Evolutionary conservation across 1,139 yeast genomes (phyloP).

Genomic region (Blastobotrys aristatus): DNA sequence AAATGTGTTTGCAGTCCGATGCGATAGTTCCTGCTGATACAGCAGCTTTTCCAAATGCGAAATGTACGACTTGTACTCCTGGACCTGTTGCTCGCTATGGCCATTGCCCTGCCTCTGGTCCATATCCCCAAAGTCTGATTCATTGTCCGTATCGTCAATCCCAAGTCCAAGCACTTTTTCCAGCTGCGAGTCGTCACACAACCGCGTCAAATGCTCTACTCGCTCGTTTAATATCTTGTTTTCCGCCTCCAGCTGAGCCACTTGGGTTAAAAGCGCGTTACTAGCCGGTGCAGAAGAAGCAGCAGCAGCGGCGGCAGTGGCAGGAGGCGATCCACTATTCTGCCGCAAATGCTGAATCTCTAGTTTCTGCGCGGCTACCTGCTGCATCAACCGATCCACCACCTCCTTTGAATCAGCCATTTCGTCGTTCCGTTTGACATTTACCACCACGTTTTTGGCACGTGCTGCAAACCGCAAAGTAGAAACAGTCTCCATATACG

Average conservation of each 20-base stretch:
- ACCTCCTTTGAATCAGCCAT: constrained; percentile 19
- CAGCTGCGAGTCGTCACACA: constrained; percentile 54
- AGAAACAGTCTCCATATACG: constrained; percentile 69
- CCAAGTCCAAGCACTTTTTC: constrained; percentile 38
- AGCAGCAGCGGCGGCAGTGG: neutral
- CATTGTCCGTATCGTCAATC: constrained; percentile 17
- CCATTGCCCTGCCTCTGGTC: constrained; percentile 7
- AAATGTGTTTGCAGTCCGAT: constrained; percentile 9
- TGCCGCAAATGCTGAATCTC: constrained; percentile 32
- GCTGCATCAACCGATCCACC: constrained; percentile 30
- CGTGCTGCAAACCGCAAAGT: constrained; percentile 90
- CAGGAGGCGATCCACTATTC: constrained; percentile 9
- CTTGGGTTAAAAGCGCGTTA: constrained; percentile 21
- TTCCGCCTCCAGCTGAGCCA: constrained; percentile 54
- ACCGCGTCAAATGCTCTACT: constrained; percentile 61
- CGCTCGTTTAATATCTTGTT: constrained; percentile 57
- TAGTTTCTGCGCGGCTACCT: constrained; percentile 39
- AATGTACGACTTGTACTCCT: constrained; percentile 61
- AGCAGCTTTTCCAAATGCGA: constrained; percentile 57
- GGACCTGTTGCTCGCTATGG: constrained; percentile 36
- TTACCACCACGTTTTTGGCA: constrained; percentile 77
- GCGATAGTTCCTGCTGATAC: constrained; percentile 34
- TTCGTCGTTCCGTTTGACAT: constrained; percentile 50
- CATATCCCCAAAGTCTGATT: constrained; percentile 3
- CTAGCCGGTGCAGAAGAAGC: constrained; percentile 3